Conservation (phyloP, 108 stramenopile species). For the Thalassiosira profunda region DNA sequence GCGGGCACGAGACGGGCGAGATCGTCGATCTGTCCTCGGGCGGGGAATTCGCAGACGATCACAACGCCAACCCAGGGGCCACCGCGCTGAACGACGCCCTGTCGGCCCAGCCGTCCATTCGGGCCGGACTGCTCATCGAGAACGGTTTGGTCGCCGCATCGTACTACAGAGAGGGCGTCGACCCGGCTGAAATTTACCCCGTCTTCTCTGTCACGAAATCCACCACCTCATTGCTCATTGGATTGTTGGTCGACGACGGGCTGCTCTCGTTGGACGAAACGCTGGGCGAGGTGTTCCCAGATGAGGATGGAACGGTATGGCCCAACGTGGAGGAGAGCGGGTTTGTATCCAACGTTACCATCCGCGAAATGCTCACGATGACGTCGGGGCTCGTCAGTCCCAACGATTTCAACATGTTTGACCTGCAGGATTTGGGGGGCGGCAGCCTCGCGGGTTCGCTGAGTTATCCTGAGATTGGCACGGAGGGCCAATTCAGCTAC, state of each 20-base stretch:
- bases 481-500: conserved; percentile 7
- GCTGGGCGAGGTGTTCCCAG: conserved; percentile 14
- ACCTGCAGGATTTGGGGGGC: background rate
- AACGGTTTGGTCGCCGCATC: conserved; percentile 3
- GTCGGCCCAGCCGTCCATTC: no score
- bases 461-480: background rate
- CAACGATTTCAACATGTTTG: background rate
- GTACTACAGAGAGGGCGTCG: conserved; percentile 8
- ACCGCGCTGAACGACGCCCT: background rate
- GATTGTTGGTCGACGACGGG: conserved; percentile 1
- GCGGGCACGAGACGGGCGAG: no score
- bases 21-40: no score
- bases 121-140: background rate
- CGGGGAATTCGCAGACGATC: no score
- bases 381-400: conserved; percentile 20
- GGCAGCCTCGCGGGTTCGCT: background rate
- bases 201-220: background rate
- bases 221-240: background rate
- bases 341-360: conserved; percentile 1
- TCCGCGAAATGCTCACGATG: conserved; percentile 16
- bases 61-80: no score
- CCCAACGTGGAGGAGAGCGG: background rate
- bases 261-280: conserved; percentile 3
- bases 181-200: background rate
- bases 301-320: conserved; percentile 9